Base-by-base conservation (phyloP, 2,329 filamentous ascomycete species). In the Parascedosporium putredinis region DNA sequence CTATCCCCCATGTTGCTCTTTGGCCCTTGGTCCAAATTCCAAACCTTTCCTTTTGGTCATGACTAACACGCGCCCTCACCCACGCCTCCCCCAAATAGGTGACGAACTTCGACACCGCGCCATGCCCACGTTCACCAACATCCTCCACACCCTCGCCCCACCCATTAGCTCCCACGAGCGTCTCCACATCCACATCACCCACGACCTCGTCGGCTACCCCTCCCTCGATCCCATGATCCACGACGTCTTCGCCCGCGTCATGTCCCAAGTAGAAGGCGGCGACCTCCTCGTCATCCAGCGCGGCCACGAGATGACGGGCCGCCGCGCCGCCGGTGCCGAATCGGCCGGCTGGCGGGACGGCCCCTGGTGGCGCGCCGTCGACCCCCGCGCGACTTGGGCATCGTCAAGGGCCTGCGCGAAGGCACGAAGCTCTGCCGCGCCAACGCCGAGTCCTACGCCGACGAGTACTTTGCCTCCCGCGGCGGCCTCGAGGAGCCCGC, bases 211-310 rank as follows among this genome's bases (percentile, higher is more conserved):
- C 57, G 88, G 88, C 57, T 98, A 98, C 64, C 93, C 93, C 2
- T 91, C 88, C 16, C 81, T 98, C 58, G 91, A 97, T 63, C 89
- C 91, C 16, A 78, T 96, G 50, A 88, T 97, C 59, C 88, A 97
- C 68, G 78, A 79, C 51, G 89, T 93, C 55, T 98, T 98, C 71
- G 86, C 86, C 50, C 84, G 89, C 49, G 90, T 98, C 60, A 98
- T 98, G 93, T 80, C 89, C n/a, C 93, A 98, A 69, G 93, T 98
- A 43, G 93, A 98, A 68, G 93, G 93, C 55, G 93, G 93, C 50
- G 93, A 97, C 60, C 75, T 98, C 16, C 76, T 97, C 49, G 93
- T 98, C 50, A 82, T 97, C 53, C 93, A 98, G 68, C 86, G 90
- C 33, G 93, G 93, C 18, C 86, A 88, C 53, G 93, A 97, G 67